Evolutionary conservation across 2,329 filamentous ascomycete genomes (phyloP).

Genomic region (Pseudogymnoascus sp.): DNA sequence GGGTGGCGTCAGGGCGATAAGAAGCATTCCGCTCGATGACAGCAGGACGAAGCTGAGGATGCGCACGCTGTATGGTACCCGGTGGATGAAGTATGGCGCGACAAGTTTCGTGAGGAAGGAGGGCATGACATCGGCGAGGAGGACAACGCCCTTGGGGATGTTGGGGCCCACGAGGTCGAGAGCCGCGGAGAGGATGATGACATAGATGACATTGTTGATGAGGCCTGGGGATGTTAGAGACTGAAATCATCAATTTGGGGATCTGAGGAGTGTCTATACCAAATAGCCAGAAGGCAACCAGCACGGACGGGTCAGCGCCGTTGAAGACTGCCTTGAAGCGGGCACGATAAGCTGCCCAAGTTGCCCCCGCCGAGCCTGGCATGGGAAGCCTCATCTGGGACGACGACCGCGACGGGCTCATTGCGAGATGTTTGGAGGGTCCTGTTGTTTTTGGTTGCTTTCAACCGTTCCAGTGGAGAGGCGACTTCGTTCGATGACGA

Average conservation of each 20-base stretch:
- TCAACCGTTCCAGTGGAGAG: conserved; percentile 4
- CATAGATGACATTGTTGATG: conserved; percentile 97
- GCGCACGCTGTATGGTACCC: conserved; percentile 69
- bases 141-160: conserved; percentile 83
- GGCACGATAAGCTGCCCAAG: conserved; percentile 65
- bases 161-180: conserved; percentile 84
- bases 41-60: conserved; percentile 66
- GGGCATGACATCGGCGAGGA: conserved; percentile 86
- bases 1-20: conserved; percentile 71
- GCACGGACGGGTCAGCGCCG: conserved; percentile 61
- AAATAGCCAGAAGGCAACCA: conserved; percentile 86
- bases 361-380: conserved; percentile 52
- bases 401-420: neutral
- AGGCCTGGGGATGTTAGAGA: conserved; percentile 47
- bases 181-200: conserved; percentile 90
- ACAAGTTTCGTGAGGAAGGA: conserved; percentile 82
- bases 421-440: neutral
- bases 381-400: conserved; percentile 40
- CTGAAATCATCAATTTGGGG: conserved; percentile 3
- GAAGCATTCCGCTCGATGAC: conserved; percentile 78
- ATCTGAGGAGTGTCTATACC: conserved; percentile 45
- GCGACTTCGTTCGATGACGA: neutral
- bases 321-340: conserved; percentile 56
- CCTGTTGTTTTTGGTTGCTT: neutral
- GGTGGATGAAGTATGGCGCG: conserved; percentile 89